Percentiles rank a stretch among this genome's conserved stretches.
Evolutionary conservation across 139 green algal genomes (phyloP).

Genomic region (Closterium sp.): DNA sequence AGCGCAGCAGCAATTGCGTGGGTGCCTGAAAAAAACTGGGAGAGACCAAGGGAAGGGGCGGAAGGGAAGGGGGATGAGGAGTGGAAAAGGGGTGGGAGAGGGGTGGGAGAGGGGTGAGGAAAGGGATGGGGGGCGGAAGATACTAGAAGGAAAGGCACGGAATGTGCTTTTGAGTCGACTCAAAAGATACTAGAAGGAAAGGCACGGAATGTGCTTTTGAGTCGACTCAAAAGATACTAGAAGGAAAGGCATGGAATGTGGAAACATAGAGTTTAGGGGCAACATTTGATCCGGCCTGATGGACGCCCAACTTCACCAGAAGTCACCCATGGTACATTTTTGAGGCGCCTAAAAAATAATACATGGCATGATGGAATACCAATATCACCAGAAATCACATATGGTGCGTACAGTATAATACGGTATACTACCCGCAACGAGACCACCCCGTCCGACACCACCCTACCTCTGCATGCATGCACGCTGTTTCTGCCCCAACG

Average conservation of each 20-base stretch:
- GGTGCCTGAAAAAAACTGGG: conserved; percentile 77
- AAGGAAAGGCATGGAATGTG: background rate
- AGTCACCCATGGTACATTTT: no score
- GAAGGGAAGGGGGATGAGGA: conserved; percentile 48
- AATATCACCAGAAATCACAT: no score
- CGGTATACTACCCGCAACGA: no score
- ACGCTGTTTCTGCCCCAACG: conserved; percentile 82
- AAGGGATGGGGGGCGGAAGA: background rate
- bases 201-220: no score
- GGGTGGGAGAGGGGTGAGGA: background rate
- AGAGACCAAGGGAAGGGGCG: background rate
- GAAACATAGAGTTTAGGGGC: background rate
- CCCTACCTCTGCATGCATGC: conserved; percentile 66
- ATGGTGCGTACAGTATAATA: no score
- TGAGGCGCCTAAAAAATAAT: no score
- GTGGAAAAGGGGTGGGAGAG: conserved; percentile 66
- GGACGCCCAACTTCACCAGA: no score
- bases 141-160: background rate
- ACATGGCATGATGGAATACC: no score
- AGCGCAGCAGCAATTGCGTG: conserved; percentile 87
- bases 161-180: no score
- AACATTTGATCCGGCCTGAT: no score
- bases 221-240: no score
- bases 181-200: no score
- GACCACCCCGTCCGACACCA: background rate